Conservation (phyloP, 2,329 filamentous ascomycete genomes). For the Alternaria alternata region DNA sequence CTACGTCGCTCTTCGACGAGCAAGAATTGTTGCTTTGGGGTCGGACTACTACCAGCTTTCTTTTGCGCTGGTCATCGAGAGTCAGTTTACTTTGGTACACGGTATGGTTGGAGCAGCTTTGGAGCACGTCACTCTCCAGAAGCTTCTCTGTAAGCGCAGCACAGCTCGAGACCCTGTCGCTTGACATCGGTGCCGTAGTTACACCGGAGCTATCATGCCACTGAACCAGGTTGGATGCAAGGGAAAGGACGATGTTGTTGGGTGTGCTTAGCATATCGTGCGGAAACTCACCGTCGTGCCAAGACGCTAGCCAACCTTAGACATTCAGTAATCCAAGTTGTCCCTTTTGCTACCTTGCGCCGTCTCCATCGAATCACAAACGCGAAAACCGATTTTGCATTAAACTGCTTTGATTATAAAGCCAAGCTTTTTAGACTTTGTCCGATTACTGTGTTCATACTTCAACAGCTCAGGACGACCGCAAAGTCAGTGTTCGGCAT, state of each 20-base stretch:
- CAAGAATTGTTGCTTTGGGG: too few relatives aligned
- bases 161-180: not conserved
- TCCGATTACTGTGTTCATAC: accelerated
- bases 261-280: constrained; percentile 12
- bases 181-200: not conserved
- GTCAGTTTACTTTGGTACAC: too few relatives aligned
- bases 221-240: not conserved
- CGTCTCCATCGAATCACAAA: not conserved
- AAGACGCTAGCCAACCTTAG: not conserved
- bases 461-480: not conserved
- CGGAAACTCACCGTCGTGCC: constrained; percentile 10
- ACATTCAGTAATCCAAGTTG: not conserved
- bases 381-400: not conserved
- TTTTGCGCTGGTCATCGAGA: too few relatives aligned
- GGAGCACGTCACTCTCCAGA: not conserved
- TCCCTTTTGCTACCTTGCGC: not conserved
- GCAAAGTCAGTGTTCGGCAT: constrained; percentile 27
- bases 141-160: not conserved
- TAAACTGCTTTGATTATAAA: not conserved
- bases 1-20: not conserved
- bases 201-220: not conserved
- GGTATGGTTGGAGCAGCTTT: too few relatives aligned
- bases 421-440: accelerated
- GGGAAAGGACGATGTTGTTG: constrained; percentile 1
- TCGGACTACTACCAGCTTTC: too few relatives aligned